Evolutionary conservation across 306 rosid genomes (phyloP).

Genomic region (Vigna mungo): DNA sequence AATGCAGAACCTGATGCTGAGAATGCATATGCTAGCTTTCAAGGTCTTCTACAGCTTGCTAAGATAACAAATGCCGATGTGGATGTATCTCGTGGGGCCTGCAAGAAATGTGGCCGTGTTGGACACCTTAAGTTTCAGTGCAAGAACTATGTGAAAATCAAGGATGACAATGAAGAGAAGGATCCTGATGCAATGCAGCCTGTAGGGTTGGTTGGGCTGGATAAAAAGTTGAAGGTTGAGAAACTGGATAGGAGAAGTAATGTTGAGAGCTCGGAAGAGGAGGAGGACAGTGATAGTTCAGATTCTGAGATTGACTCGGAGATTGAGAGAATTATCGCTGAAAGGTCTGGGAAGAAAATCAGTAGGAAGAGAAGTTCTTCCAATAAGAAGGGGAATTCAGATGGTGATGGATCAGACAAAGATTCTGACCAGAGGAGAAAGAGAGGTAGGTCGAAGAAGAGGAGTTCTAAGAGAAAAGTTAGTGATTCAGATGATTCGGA

Average conservation of each 20-base stretch:
- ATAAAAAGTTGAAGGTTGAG: slow-evolving; percentile 59
- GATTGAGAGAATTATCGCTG: slow-evolving; percentile 80
- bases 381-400: slow-evolving; percentile 55
- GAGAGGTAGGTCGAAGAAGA: slow-evolving; percentile 89
- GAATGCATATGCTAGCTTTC: slow-evolving; percentile 92
- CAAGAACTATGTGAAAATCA: slow-evolving; percentile 80
- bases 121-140: slow-evolving; percentile 94
- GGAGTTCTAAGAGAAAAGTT: slow-evolving; percentile 62
- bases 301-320: slow-evolving; percentile 82
- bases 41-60: slow-evolving; percentile 95
- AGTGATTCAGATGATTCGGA: slow-evolving; percentile 75
- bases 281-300: slow-evolving; percentile 73
- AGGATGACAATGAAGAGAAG: slow-evolving; percentile 73
- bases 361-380: slow-evolving; percentile 51
- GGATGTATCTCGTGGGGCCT: slow-evolving; percentile 81
- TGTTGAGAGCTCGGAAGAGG: slow-evolving; percentile 70
- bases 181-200: slow-evolving; percentile 63
- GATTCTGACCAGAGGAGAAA: slow-evolving; percentile 64
- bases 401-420: slow-evolving; percentile 57
- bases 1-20: slow-evolving; percentile 76
- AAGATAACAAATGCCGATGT: slow-evolving; percentile 79
- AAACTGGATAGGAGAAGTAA: slow-evolving; percentile 53
- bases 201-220: slow-evolving; percentile 64
- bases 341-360: slow-evolving; percentile 65
- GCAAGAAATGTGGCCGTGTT: slow-evolving; percentile 96